Conservation (phyloP, 306 rosid genomes). For the Abrus pulchellus region DNA sequence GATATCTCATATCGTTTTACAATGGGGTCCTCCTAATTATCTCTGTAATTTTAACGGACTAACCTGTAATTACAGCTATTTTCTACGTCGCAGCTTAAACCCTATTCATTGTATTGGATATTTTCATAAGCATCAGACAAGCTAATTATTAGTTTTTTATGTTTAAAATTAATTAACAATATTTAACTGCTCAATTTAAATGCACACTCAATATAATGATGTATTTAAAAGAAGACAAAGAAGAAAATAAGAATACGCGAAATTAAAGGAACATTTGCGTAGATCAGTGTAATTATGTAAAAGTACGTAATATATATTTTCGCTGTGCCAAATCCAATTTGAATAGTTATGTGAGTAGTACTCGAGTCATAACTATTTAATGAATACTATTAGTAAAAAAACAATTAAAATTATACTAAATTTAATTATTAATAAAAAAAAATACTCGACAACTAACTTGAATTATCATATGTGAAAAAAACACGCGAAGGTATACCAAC, state of each 20-base stretch:
- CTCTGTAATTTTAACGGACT: conserved; percentile 33
- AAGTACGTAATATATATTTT: not conserved
- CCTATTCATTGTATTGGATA: too few species aligned
- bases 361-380: not conserved
- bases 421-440: not conserved
- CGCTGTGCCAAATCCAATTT: not conserved
- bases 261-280: not conserved
- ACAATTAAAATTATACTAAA: not conserved
- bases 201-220: too few species aligned
- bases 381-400: not conserved
- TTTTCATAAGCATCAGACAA: too few species aligned
- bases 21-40: not conserved
- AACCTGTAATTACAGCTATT: not conserved
- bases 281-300: not conserved
- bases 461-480: not conserved
- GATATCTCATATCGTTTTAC: conserved; percentile 7
- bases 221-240: not conserved
- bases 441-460: not conserved
- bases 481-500: too few species aligned
- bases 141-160: too few species aligned
- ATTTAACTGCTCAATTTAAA: too few species aligned
- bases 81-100: conserved; percentile 22
- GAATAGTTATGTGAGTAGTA: not conserved
- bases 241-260: too few species aligned
- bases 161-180: too few species aligned